Evolutionary conservation across 805 yeast species (phyloP).

Genomic region (Candida corydali): DNA sequence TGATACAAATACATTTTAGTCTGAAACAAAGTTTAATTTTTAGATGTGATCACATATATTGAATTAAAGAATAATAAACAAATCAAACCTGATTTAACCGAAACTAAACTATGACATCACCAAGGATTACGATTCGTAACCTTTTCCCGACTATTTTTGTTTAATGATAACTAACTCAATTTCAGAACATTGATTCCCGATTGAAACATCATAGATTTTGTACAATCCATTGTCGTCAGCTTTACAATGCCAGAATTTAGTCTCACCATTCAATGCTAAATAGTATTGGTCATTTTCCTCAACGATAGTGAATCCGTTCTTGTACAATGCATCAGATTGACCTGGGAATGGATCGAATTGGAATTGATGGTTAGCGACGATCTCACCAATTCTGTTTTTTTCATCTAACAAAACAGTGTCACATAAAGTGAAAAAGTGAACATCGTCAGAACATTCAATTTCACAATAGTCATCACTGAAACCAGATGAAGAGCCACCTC

Average conservation of each 20-base stretch:
- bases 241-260: background rate
- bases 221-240: background rate
- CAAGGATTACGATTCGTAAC: no score
- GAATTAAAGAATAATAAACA: no score
- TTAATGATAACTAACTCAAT: background rate
- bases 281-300: background rate
- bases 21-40: no score
- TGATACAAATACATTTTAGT: no score
- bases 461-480: background rate
- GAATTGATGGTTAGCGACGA: slow-evolving; percentile 5
- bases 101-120: no score
- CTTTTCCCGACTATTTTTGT: no score
- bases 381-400: slow-evolving; percentile 1
- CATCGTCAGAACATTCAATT: background rate
- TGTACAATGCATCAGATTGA: slow-evolving; percentile 1
- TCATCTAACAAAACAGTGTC: background rate
- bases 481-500: background rate
- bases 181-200: no score
- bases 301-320: background rate
- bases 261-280: background rate
- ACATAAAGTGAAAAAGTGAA: background rate
- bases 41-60: no score
- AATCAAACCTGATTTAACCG: no score
- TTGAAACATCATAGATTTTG: background rate
- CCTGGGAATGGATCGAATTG: slow-evolving; percentile 3